Evolutionary conservation across 306 rosid genomes (phyloP), one percentile per base, ranked within the genome.

Genomic region (Lagenaria siceraria): DNA sequence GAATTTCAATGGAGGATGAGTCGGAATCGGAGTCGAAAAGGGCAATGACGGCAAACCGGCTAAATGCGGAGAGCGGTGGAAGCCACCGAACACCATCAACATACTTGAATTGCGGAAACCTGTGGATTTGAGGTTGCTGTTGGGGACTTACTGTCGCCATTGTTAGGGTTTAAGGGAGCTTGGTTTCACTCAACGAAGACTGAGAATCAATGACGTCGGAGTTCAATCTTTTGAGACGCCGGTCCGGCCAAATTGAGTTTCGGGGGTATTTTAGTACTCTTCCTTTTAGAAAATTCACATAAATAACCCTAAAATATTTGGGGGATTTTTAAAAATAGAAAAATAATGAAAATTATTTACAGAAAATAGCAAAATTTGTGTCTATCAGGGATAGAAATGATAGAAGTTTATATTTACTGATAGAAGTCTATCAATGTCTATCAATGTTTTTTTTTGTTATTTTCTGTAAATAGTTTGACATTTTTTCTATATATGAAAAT

Each of bases 61-160:
- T 81, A 49, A 94, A 89, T 64, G 95, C 85, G 11, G 95, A 87
- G 36, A 78, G 49, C 0, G 79, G 83, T 4, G 98, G 93, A n/a
- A 92, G 89, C 98, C 98, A 94, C 4, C 97, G 93, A 52, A 90
- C 97, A 0, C 90, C 85, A 79, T 92, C 93, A 4, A 94, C 46
- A 85, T 94, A 92, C 82, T 90, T 83, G 76, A 86, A 46, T 68
- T 86, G 97, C 1, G 93, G 92, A 46, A 92, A 69, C 51, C 90
- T 80, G 60, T 87, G 85, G 84, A 90, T 74, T 81, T 78, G 81
- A 43, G 83, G 82, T 51, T 83, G 83, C 13, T 90, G 84, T 8
- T 86, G 74, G 52, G 15, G 73, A 22, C 77, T 64, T 7, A 86
- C n/a, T 85, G 84, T 87, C 65, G 85, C 84, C 88, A 86, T 92